A percentile compares a stretch with the other conserved stretches of the same genome.
phyloP scores from a whole-genome alignment of 805 yeast species.

The Blastobotrys robertii region DNA sequence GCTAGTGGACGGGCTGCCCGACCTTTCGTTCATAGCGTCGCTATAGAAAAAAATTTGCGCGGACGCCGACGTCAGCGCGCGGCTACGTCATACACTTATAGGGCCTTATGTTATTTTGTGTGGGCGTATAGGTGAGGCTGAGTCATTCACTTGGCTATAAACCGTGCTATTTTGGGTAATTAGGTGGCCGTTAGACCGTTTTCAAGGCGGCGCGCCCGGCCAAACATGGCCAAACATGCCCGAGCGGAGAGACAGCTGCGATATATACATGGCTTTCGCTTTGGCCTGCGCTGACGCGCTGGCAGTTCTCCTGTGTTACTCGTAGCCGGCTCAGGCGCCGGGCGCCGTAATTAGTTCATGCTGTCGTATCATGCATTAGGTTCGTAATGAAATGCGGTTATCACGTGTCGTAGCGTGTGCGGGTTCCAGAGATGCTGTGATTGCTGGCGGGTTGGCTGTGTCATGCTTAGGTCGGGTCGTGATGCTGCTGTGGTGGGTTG shows the following conservation, averaged over 20 bases:
- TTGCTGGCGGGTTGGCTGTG: too few species aligned
- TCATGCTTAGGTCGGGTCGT: too few species aligned
- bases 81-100: not conserved
- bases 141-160: not conserved
- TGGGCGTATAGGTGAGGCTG: not conserved
- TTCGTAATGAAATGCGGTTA: not conserved
- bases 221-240: too few species aligned
- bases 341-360: not conserved
- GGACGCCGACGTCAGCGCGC: not conserved
- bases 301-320: not conserved
- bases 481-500: too few species aligned
- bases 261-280: too few species aligned
- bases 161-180: not conserved
- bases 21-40: slow-evolving; percentile 13
- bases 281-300: too few species aligned
- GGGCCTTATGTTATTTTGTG: not conserved
- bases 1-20: slow-evolving; percentile 17
- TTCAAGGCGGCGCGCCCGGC: too few species aligned
- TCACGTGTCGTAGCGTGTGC: too few species aligned
- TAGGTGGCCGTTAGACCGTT: too few species aligned
- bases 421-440: too few species aligned
- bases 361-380: not conserved
- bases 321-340: not conserved
- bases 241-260: too few species aligned
- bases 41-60: slow-evolving; percentile 1